A percentile compares a stretch with the other conserved stretches of the same genome.
Conservation (phyloP, 441 rosid species). For the California macrophylla region DNA sequence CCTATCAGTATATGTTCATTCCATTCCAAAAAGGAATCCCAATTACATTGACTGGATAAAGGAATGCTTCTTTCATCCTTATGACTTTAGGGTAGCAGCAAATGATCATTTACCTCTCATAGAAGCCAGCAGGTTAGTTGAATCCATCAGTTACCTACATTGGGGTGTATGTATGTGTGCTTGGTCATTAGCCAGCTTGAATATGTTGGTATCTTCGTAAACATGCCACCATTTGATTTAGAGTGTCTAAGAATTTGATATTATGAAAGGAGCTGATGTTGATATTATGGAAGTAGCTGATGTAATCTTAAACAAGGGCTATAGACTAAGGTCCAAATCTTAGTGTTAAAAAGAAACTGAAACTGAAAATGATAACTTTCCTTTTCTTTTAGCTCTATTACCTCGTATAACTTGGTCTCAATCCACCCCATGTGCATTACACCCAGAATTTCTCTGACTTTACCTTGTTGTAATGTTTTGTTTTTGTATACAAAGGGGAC, state of each 20-base stretch:
- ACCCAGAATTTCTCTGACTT: background rate
- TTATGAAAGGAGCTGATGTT: background rate
- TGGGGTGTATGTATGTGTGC: background rate
- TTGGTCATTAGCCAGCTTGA: background rate
- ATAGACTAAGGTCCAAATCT: background rate
- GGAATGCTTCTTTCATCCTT: background rate
- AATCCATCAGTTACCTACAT: background rate
- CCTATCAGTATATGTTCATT: background rate
- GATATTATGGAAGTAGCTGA: background rate
- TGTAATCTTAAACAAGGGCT: background rate
- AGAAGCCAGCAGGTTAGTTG: conserved; percentile 83
- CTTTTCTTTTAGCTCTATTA: background rate
- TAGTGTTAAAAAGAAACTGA: background rate
- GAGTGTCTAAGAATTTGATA: background rate
- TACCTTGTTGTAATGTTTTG: background rate
- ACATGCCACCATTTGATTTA: background rate
- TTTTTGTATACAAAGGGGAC: background rate
- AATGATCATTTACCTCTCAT: conserved; percentile 81
- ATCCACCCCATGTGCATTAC: background rate
- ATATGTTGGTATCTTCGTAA: background rate
- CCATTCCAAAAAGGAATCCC: background rate
- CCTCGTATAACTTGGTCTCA: background rate
- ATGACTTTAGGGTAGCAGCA: background rate
- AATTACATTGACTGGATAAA: background rate
- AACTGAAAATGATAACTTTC: background rate